These are phyloP conservation scores for Brasilioporus rufonigricans DNA, from an alignment of 768 basidiomycete species.

Conservation along the genomic window DNA sequence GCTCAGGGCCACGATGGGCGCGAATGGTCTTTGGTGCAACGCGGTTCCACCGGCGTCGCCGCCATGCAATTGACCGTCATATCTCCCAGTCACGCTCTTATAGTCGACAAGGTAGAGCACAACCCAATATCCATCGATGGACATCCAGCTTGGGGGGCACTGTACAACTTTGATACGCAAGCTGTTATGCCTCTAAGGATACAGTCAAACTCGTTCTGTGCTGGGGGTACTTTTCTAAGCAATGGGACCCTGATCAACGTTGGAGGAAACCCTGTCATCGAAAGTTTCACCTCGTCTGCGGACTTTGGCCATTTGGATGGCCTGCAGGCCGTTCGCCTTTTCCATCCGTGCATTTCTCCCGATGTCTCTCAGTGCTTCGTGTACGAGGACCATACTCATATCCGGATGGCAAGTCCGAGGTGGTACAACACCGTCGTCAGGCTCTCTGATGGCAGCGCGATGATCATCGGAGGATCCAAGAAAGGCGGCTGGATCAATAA, in stretches of 20 bases:
- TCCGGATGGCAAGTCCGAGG: slow-evolving; percentile 74
- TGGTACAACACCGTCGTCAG: slow-evolving; percentile 80
- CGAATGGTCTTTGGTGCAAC: slow-evolving; percentile 59
- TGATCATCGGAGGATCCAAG: slow-evolving; percentile 79
- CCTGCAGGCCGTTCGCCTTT: slow-evolving; percentile 67
- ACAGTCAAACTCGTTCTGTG: slow-evolving; percentile 84
- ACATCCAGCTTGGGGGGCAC: slow-evolving; percentile 78
- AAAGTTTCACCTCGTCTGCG: slow-evolving; percentile 56
- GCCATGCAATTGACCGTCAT: slow-evolving; percentile 77
- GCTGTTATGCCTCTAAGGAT: slow-evolving; percentile 58
- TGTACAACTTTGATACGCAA: slow-evolving; percentile 69
- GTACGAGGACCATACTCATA: slow-evolving; percentile 57
- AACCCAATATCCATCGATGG: slow-evolving; percentile 72
- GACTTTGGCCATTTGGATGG: slow-evolving; percentile 79
- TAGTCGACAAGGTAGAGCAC: slow-evolving; percentile 85
- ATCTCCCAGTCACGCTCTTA: slow-evolving; percentile 65
- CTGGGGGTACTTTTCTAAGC: slow-evolving; percentile 72
- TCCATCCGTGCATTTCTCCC: slow-evolving; percentile 60
- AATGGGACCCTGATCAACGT: slow-evolving; percentile 79
- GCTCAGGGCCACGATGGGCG: background rate
- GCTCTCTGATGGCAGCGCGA: slow-evolving; percentile 73
- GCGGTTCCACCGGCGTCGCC: slow-evolving; percentile 70
- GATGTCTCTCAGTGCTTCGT: slow-evolving; percentile 53
- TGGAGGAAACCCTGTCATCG: slow-evolving; percentile 79
- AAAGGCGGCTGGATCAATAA: slow-evolving; percentile 90